These are phyloP conservation scores for Pistacia integerrima DNA, from an alignment of 345 rosid species.

Conservation along the genomic window DNA sequence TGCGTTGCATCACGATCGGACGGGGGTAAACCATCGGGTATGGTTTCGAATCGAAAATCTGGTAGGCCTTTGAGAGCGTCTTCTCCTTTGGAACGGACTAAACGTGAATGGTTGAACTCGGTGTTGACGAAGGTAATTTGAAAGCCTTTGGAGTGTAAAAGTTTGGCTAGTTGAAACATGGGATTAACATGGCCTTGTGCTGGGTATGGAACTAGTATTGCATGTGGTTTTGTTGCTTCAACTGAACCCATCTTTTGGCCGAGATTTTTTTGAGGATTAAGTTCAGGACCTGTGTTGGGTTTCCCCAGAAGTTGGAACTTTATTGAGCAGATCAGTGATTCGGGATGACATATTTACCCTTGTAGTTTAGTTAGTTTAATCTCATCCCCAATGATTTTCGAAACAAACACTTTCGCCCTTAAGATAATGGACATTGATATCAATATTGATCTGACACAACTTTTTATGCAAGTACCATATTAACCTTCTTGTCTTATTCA, in stretches of 20 bases:
- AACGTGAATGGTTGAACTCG: conserved; percentile 35
- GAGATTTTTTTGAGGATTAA: too few relatives aligned
- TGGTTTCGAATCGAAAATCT: conserved; percentile 32
- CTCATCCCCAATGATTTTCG: too few relatives aligned
- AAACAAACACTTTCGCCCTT: too few relatives aligned
- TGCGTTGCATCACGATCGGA: conserved; percentile 27
- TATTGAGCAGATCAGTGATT: too few relatives aligned
- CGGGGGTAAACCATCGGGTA: conserved; percentile 28
- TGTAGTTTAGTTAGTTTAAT: too few relatives aligned
- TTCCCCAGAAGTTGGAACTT: too few relatives aligned
- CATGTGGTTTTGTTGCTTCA: conserved; percentile 5
- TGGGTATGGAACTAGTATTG: conserved; percentile 31
- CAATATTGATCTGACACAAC: too few relatives aligned
- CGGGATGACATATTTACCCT: too few relatives aligned
- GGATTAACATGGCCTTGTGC: conserved; percentile 43
- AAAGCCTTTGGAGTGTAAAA: conserved; percentile 36
- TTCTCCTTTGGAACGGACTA: conserved; percentile 30
- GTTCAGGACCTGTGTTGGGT: too few relatives aligned
- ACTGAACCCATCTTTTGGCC: neutral
- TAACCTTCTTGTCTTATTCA: too few relatives aligned
- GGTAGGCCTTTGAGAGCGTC: conserved; percentile 29
- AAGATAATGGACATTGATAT: too few relatives aligned
- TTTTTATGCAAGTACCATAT: too few relatives aligned
- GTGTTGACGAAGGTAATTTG: conserved; percentile 47
- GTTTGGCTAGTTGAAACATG: conserved; percentile 33